phyloP scores from a whole-genome alignment of 441 rosid genomes.

The Monsonia emarginata region DNA sequence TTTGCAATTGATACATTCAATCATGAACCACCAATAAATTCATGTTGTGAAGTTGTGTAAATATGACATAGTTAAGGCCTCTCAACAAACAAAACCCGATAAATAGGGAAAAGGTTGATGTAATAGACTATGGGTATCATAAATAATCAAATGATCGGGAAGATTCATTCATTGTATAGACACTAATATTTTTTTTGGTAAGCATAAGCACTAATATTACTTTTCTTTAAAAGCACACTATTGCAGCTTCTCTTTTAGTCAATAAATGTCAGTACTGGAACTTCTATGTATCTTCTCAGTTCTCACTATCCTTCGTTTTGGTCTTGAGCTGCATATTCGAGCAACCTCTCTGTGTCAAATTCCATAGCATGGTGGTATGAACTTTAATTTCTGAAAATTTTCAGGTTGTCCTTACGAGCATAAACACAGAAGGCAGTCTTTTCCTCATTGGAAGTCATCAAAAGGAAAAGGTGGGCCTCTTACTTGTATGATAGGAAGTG shows the following conservation, averaged over 20 bases:
- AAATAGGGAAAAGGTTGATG: background rate
- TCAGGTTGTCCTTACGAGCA: constrained; percentile 97
- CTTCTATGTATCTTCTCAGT: no score
- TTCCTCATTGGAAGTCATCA: constrained; percentile 83
- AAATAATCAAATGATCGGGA: background rate
- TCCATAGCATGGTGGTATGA: background rate
- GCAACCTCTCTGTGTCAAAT: constrained; percentile 2
- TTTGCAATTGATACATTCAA: background rate
- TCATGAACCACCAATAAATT: background rate
- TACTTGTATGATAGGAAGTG: background rate
- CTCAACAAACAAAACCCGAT: background rate
- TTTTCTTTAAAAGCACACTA: background rate
- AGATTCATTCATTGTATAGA: no score
- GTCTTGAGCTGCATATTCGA: no score
- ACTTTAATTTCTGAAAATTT: constrained; percentile 13
- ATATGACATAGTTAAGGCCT: background rate
- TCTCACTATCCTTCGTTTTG: background rate
- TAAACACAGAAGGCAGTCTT: constrained; percentile 63
- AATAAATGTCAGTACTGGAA: no score
- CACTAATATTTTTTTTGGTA: no score
- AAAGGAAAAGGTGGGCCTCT: constrained; percentile 61
- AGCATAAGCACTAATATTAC: background rate
- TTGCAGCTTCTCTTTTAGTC: background rate
- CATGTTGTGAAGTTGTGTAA: background rate
- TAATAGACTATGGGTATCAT: background rate